These are phyloP conservation scores for Neospermospora avenae DNA, from an alignment of 2,329 filamentous ascomycete species.

Conservation along the genomic window DNA sequence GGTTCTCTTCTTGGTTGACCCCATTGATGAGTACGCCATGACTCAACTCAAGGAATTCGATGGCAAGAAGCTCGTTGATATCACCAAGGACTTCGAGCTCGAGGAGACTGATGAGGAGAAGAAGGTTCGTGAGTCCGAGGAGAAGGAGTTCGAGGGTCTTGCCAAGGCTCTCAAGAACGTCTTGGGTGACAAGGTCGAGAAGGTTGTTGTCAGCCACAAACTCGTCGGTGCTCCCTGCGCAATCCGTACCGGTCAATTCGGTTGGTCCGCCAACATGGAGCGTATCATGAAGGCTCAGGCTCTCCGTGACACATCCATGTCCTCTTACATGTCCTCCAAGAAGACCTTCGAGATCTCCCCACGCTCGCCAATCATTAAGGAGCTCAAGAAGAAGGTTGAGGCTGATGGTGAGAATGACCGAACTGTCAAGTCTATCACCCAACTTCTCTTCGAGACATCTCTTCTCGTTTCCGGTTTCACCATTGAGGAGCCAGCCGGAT, in stretches of 20 bases:
- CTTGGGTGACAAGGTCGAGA: slow-evolving; percentile 98
- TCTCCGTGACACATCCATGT: slow-evolving; percentile 99
- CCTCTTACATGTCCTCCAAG: slow-evolving; percentile 99
- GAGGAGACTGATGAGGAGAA: slow-evolving; percentile 99
- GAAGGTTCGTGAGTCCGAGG: slow-evolving; percentile 87
- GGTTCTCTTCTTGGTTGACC: slow-evolving; percentile 98
- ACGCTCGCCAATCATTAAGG: slow-evolving; percentile 95
- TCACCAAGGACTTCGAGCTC: slow-evolving; percentile 99
- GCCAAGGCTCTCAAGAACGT: slow-evolving; percentile 99
- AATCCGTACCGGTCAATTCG: slow-evolving; percentile 99
- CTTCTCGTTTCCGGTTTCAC: slow-evolving; percentile 99
- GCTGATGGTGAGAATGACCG: slow-evolving; percentile 96
- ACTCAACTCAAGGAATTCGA: slow-evolving; percentile 84
- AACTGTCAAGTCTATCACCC: slow-evolving; percentile 98
- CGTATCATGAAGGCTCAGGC: slow-evolving; percentile 99
- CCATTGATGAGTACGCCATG: slow-evolving; percentile 58
- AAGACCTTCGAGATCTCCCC: slow-evolving; percentile 99
- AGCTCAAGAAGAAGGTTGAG: slow-evolving; percentile 99
- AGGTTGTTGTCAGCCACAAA: slow-evolving; percentile 99
- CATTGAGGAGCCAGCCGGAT: slow-evolving; percentile 96
- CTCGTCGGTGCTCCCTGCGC: slow-evolving; percentile 90
- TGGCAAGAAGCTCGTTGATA: slow-evolving; percentile 99
- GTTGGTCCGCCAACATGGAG: slow-evolving; percentile 99
- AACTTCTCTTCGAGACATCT: slow-evolving; percentile 98
- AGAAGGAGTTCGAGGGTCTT: slow-evolving; percentile 95